A percentile compares a stretch with the other conserved stretches of the same genome.
phyloP scores from a whole-genome alignment of 75 land plant species.

The Selaginella moellendorffii region DNA sequence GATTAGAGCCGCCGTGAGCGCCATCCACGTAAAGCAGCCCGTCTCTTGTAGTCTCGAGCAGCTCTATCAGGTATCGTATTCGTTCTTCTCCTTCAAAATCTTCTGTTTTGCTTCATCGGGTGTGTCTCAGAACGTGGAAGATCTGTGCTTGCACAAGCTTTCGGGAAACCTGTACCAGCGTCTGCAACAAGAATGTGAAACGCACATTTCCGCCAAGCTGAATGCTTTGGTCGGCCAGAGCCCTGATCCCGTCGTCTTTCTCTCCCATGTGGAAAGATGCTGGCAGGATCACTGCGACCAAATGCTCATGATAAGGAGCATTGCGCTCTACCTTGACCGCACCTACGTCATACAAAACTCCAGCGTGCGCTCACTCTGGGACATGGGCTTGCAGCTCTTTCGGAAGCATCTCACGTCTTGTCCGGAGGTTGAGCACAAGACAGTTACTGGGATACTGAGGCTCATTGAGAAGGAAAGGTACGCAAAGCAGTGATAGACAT shows the following conservation, averaged over 20 bases:
- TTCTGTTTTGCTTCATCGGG: not conserved
- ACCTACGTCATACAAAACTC: slow-evolving; percentile 92
- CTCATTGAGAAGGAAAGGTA: slow-evolving; percentile 95
- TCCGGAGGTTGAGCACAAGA: slow-evolving; percentile 91
- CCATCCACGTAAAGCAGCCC: slow-evolving; percentile 88
- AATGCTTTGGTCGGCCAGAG: slow-evolving; percentile 76
- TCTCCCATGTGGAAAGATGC: slow-evolving; percentile 82
- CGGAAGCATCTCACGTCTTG: slow-evolving; percentile 76
- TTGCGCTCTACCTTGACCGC: slow-evolving; percentile 90
- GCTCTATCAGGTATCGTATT: slow-evolving; percentile 61
- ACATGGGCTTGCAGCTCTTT: slow-evolving; percentile 97
- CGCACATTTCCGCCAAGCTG: slow-evolving; percentile 54
- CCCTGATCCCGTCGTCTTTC: slow-evolving; percentile 79
- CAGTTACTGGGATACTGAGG: slow-evolving; percentile 76
- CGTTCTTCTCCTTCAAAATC: not conserved
- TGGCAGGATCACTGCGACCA: slow-evolving; percentile 99
- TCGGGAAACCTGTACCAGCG: slow-evolving; percentile 73
- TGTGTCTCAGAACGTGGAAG: slow-evolving; percentile 53
- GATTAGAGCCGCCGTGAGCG: slow-evolving; percentile 71
- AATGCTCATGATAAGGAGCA: slow-evolving; percentile 91
- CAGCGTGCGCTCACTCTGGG: slow-evolving; percentile 86
- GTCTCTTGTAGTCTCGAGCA: slow-evolving; percentile 76
- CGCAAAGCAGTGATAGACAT: not conserved
- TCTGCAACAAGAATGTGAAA: slow-evolving; percentile 86
- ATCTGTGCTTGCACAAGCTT: slow-evolving; percentile 96